Evolutionary conservation across 1,284 basidiomycete genomes (phyloP).

Genomic region (Ceratobasidium sp.): DNA sequence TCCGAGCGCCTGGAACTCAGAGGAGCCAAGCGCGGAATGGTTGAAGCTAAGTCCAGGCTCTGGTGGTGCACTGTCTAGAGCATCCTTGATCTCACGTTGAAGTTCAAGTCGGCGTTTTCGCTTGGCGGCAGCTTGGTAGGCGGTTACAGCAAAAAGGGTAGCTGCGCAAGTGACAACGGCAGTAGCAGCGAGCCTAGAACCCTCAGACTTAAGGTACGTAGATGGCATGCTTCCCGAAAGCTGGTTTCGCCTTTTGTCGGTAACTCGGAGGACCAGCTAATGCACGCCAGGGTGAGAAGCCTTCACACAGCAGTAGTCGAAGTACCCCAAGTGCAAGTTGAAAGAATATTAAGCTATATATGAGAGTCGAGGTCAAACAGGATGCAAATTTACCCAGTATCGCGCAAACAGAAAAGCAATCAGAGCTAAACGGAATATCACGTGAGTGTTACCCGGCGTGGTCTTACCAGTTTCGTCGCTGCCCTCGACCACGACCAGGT

Average conservation of each 20-base stretch:
- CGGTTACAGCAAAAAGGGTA: constrained; percentile 63
- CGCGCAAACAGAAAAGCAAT: not conserved
- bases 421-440: not conserved
- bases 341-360: not conserved
- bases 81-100: constrained; percentile 58
- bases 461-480: not conserved
- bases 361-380: not conserved
- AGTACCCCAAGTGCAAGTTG: too few species aligned
- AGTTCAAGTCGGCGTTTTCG: constrained; percentile 62
- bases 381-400: not conserved
- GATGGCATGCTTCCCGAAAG: not conserved
- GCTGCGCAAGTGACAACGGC: constrained; percentile 67
- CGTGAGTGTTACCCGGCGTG: not conserved
- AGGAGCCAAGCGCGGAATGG: not conserved
- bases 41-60: constrained; percentile 20
- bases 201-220: constrained; percentile 40
- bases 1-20: not conserved
- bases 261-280: not conserved
- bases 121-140: constrained; percentile 61
- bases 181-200: constrained; percentile 60
- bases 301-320: too few species aligned
- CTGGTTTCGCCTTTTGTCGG: too few species aligned
- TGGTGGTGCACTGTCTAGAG: constrained; percentile 27
- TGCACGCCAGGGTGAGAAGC: too few species aligned
- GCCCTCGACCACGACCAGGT: constrained; percentile 37